These are phyloP conservation scores for Raphanus sativus DNA, from an alignment of 345 rosid genomes.

Conservation along the genomic window DNA sequence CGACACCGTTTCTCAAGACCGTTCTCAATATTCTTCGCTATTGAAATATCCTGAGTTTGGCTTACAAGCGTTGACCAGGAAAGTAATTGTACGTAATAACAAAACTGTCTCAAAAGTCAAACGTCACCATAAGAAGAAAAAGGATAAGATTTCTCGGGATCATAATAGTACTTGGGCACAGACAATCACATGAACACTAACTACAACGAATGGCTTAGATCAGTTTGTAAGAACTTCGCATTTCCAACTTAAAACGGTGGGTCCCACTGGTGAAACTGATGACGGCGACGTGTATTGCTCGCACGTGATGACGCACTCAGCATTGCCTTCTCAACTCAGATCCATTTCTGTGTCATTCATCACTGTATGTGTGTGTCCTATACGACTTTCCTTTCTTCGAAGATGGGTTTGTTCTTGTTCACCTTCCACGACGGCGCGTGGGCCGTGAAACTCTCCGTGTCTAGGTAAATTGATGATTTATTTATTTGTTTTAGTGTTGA, in stretches of 20 bases:
- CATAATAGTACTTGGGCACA: background rate
- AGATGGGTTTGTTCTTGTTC: slow-evolving; percentile 1
- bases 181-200: slow-evolving; percentile 6
- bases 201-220: background rate
- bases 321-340: slow-evolving; percentile 20
- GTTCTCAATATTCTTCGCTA: background rate
- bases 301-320: slow-evolving; percentile 33
- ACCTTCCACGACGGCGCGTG: slow-evolving; percentile 34
- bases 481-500: background rate
- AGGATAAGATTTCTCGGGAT: slow-evolving; percentile 23
- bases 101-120: slow-evolving; percentile 18
- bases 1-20: slow-evolving; percentile 24
- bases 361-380: background rate
- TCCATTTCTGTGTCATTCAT: slow-evolving; percentile 12
- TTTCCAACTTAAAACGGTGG: slow-evolving; percentile 1
- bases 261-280: slow-evolving; percentile 21
- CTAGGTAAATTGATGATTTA: background rate
- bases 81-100: background rate
- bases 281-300: slow-evolving; percentile 32
- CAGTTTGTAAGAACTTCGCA: slow-evolving; percentile 3
- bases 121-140: background rate
- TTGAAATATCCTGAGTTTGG: background rate
- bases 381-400: slow-evolving; percentile 9
- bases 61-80: slow-evolving; percentile 26
- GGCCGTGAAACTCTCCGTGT: background rate